Evolutionary conservation across 2,329 filamentous ascomycete species (phyloP).

Genomic region (Ophiostoma novo-ulmi): DNA sequence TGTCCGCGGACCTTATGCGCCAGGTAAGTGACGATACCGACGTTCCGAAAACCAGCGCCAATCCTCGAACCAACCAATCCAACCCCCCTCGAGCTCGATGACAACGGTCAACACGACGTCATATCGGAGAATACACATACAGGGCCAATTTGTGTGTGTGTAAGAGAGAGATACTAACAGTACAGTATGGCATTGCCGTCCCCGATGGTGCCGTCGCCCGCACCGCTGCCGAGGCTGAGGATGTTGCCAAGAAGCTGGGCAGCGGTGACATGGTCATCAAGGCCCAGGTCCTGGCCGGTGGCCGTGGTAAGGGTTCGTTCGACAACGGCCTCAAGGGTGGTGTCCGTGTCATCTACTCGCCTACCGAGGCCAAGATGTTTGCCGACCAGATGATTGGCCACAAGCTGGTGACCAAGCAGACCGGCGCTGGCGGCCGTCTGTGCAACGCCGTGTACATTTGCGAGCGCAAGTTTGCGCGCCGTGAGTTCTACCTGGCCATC

Average conservation of each 20-base stretch:
- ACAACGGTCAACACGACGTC: neutral
- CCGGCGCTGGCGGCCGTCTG: constrained; percentile 83
- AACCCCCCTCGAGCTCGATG: constrained; percentile 2
- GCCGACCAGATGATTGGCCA: constrained; percentile 99
- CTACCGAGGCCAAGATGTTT: constrained; percentile 93
- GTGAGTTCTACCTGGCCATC: constrained; percentile 98
- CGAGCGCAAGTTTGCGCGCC: constrained; percentile 98
- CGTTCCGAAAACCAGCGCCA: no score
- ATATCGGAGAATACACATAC: neutral
- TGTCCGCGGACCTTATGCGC: constrained; percentile 85
- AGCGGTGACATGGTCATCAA: constrained; percentile 99
- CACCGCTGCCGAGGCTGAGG: constrained; percentile 80
- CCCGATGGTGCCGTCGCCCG: constrained; percentile 85
- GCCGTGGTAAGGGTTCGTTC: constrained; percentile 95
- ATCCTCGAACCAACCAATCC: neutral
- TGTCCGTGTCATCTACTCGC: constrained; percentile 98
- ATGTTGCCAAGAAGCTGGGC: constrained; percentile 83
- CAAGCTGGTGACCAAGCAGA: constrained; percentile 99
- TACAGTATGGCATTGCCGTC: constrained; percentile 87
- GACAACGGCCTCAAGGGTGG: constrained; percentile 98
- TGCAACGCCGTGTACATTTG: constrained; percentile 99
- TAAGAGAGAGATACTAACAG: neutral
- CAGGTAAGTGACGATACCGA: constrained; percentile 44
- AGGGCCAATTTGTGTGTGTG: neutral
- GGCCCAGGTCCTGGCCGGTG: constrained; percentile 96